Evolutionary conservation across 768 basidiomycete species (phyloP), one percentile per base, ranked within the genome.

Genomic region (Dioszegia hungarica): DNA sequence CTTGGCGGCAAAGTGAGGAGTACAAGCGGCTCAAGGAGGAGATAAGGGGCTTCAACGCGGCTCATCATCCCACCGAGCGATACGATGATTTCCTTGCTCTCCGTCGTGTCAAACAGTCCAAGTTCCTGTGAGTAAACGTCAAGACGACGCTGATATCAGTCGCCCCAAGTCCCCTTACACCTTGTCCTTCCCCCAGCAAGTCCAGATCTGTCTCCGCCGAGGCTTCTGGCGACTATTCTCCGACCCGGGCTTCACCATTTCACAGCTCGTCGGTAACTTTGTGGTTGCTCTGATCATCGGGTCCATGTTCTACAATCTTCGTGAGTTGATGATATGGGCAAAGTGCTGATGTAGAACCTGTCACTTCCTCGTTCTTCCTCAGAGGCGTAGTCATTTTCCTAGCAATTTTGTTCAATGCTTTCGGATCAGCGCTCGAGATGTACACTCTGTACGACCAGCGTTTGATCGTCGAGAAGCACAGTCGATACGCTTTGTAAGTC

Each of bases 41-140:
- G 45, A 82, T 81, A 0, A 84, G 86, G 58, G 83, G 81, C 64
- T 75, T 78, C 0, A 85, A 89, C 56, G 75, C 75, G 0, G 63
- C 76, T 61, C 48, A 61, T n/a, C n/a, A n/a, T n/a, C n/a, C n/a
- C 5, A 66, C 68, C 14, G 63, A 66, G 25, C 54, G 59, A 28
- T 86, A 88, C 66, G 83, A 87, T 44, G 81, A 83, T 1, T 93
- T 93, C 81, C 82, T 85, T 41, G 81, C 80, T 8, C 86, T 88
- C 0, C 61, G 74, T 50, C 37, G 72, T 31, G 87, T 90, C 4
- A 78, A 81, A 19, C 83, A 82, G 11, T 86, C 89, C 70, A 91
- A 92, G 79, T 84, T 86, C 73, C 81, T 81, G 59, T 86, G 85
- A 25, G 88, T 87, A 74, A 66, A 83, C 88, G 46, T 76, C 79